Conservation (phyloP, 495 filamentous ascomycete species). For the Hypoxylon trugodes region DNA sequence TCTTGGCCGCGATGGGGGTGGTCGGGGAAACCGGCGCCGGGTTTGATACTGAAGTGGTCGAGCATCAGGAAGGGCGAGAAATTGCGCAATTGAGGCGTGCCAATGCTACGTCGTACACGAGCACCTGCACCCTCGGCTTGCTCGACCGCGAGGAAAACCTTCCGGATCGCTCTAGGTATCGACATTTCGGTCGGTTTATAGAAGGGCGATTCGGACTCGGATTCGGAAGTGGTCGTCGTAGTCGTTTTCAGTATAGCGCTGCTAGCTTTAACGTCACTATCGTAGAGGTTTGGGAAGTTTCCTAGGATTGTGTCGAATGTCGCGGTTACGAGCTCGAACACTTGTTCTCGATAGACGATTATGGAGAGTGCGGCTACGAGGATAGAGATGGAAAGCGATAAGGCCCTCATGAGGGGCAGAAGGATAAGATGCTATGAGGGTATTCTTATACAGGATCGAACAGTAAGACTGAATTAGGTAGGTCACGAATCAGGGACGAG, state of each 20-base stretch:
- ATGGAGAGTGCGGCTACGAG: constrained; percentile 52
- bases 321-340: constrained; percentile 39
- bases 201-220: constrained; percentile 31
- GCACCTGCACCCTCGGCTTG: constrained; percentile 92
- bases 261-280: constrained; percentile 9
- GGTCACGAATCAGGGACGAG: constrained; percentile 30
- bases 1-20: constrained; percentile 57
- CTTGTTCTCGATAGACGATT: constrained; percentile 42
- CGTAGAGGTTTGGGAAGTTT: constrained; percentile 23
- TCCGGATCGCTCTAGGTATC: constrained; percentile 76
- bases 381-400: constrained; percentile 45
- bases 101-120: constrained; percentile 86
- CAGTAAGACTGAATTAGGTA: constrained; percentile 30
- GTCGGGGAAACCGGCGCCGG: constrained; percentile 88
- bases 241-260: constrained; percentile 13
- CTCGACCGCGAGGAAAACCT: constrained; percentile 83
- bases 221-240: constrained; percentile 19
- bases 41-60: constrained; percentile 85
- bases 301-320: constrained; percentile 30
- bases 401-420: constrained; percentile 44
- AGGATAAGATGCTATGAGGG: constrained; percentile 3
- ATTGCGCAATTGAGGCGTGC: constrained; percentile 82
- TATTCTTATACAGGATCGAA: constrained; percentile 32
- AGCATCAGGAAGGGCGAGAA: constrained; percentile 97
- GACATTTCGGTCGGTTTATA: constrained; percentile 64